Base-by-base conservation (phyloP, 1,284 basidiomycete genomes). In the Trichosporon inkin region DNA sequence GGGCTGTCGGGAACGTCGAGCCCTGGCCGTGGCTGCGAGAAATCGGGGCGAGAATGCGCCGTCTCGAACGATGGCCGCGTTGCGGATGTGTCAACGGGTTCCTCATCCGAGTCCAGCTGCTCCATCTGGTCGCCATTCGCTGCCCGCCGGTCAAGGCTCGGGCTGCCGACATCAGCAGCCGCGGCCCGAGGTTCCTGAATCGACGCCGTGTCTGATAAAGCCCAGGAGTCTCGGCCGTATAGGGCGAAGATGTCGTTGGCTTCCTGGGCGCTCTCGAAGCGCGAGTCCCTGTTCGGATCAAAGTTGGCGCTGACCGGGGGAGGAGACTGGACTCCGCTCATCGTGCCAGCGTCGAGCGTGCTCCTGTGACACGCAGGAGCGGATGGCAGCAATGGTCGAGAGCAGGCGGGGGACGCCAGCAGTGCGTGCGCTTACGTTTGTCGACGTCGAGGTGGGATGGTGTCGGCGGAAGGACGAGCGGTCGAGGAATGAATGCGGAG, bases 231-330 rank as follows among this genome's bases (percentile, higher is more conserved):
- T 24, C 60, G 57, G 3, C 63, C 68, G 58, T 71, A 71, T 17
- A 70, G 62, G 20, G 66, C 65, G 59, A 67, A 71, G 34, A 71
- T 71, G 49, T 63, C 68, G 35, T 62, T 62, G 4, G 70, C 70
- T 13, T 65, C 55, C 41, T 66, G 64, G 3, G 57, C 61, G 41
- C 64, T 66, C 32, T 67, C 64, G 28, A 64, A 55, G 16, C 58
- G 57, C 1, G 66, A 68, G 37, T 67, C 65, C 19, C 52, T 37
- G 19, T 53, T 53, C 52, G 44, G 44, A 11, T 49, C 44, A 32
- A 28, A 16, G 24, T 28, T 49, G 14, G 28, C 24, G 22, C 28
- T 28, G 44, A 49, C 28, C 35, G 62, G 61, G 10, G 51, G 40
- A 41, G 22, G 57, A 11, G 56, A 16, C 13, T 49, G 44, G 14